Evolutionary conservation across 2,329 filamentous ascomycete genomes (phyloP), one percentile per base, ranked within the genome.

Genomic region (Fusarium solani-melongenae): DNA sequence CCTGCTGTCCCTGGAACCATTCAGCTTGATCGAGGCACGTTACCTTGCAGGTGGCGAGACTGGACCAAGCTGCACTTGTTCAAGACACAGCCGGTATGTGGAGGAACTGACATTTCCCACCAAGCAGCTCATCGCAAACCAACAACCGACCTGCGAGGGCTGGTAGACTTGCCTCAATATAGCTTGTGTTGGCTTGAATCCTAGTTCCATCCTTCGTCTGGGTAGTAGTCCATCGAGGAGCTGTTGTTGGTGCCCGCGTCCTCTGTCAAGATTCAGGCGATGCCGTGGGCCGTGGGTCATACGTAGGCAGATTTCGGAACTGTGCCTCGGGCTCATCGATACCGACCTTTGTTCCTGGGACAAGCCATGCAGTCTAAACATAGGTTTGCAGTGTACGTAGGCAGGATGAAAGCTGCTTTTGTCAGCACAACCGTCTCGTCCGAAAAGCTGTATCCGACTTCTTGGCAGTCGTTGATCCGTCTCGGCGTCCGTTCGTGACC

Each of bases 391-490:
- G 24, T 29, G 46, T 27, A 51, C 46, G 10, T 24, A 31, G 39
- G 15, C 22, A 44, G 62, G 36, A 60, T 36, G 31, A 59, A 60
- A 20, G 22, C 34, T 66, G 38, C 44, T 70, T 60, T 41, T 44
- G 49, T 70, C 70, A 72, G 56, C 68, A 29, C 33, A 36, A 29
- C 38, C 56, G 33, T 34, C 39, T 44, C 44, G 49, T 56, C 64
- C 51, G 38, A 62, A n/a, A 62, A 57, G 44, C 15, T 59, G 31
- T 66, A 38, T 69, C 62, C 60, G 46, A 34, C 71, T 72, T 70
- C 71, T 72, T 70, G 68, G 71, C 62, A 24, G 61, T 69, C 39
- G 68, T 63, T 74, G 58, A 66, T 64, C 62, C 62, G 41, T 55
- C 69, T 67, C 49, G 65, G 44, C 62, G 41, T 39, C 51, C 49